phyloP scores from a whole-genome alignment of 495 filamentous ascomycete genomes.

The Penicillium antarcticum region DNA sequence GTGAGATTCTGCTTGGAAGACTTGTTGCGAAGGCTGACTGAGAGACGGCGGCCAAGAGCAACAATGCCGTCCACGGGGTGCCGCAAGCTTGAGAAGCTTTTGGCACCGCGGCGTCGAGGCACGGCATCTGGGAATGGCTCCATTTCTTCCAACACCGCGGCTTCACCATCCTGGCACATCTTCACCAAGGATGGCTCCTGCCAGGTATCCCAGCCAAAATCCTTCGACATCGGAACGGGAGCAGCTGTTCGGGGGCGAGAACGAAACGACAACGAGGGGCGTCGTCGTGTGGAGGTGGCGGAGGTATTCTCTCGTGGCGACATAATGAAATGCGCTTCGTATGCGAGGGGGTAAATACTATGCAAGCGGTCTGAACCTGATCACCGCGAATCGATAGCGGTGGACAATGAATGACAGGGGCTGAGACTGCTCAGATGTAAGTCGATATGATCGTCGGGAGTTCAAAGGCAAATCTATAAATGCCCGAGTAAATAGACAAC shows the following conservation, averaged over 20 bases:
- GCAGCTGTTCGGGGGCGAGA: constrained; percentile 34
- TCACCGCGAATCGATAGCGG: not conserved
- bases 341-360: not conserved
- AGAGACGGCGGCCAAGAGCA: constrained; percentile 43
- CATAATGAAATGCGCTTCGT: constrained; percentile 23
- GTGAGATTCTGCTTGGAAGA: constrained; percentile 33
- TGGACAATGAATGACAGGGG: not conserved
- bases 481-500: not conserved
- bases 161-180: constrained; percentile 22
- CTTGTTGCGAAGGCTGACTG: constrained; percentile 42
- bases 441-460: not conserved
- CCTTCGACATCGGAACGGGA: constrained; percentile 19
- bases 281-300: constrained; percentile 27
- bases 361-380: not conserved
- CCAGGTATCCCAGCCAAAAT: constrained; percentile 25
- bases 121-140: constrained; percentile 32
- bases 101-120: constrained; percentile 37
- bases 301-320: constrained; percentile 30
- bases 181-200: constrained; percentile 26
- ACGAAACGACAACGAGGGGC: constrained; percentile 36
- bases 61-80: constrained; percentile 45
- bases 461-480: not conserved
- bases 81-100: constrained; percentile 46
- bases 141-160: constrained; percentile 34
- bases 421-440: constrained; percentile 2